phyloP scores from a whole-genome alignment of 2,329 filamentous ascomycete genomes.

The Aspergillus alliaceus region DNA sequence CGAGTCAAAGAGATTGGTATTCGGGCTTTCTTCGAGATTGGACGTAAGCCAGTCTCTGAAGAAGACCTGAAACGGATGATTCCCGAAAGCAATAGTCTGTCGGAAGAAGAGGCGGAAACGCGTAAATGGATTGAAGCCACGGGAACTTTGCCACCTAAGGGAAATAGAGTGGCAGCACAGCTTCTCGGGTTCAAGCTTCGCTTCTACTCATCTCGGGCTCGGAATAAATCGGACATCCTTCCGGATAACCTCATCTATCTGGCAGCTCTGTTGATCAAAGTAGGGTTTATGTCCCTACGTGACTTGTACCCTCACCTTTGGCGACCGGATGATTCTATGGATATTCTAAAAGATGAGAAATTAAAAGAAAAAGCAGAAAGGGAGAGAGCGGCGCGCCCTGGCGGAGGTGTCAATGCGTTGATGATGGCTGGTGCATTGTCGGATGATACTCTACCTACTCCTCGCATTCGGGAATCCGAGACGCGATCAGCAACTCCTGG shows the following conservation, averaged over 20 bases:
- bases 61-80: slow-evolving; percentile 54
- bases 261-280: slow-evolving; percentile 88
- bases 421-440: slow-evolving; percentile 82
- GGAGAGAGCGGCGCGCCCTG: slow-evolving; percentile 69
- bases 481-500: slow-evolving; percentile 54
- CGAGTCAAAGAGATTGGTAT: slow-evolving; percentile 74
- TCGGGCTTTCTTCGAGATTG: slow-evolving; percentile 86
- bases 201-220: slow-evolving; percentile 82
- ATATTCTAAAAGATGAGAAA: slow-evolving; percentile 66
- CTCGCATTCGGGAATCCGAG: slow-evolving; percentile 52
- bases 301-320: slow-evolving; percentile 93
- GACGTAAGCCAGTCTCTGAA: slow-evolving; percentile 66
- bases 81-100: slow-evolving; percentile 37
- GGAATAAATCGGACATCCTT: slow-evolving; percentile 72
- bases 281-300: slow-evolving; percentile 89
- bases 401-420: slow-evolving; percentile 76
- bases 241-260: slow-evolving; percentile 93
- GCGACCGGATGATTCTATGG: slow-evolving; percentile 81
- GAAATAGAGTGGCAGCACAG: slow-evolving; percentile 90
- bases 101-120: slow-evolving; percentile 57
- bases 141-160: slow-evolving; percentile 75
- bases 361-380: slow-evolving; percentile 76
- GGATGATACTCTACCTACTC: slow-evolving; percentile 68
- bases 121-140: slow-evolving; percentile 78
- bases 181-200: slow-evolving; percentile 94